Conservation (phyloP, 805 yeast genomes). For the Debaryomyces prosopidis region DNA sequence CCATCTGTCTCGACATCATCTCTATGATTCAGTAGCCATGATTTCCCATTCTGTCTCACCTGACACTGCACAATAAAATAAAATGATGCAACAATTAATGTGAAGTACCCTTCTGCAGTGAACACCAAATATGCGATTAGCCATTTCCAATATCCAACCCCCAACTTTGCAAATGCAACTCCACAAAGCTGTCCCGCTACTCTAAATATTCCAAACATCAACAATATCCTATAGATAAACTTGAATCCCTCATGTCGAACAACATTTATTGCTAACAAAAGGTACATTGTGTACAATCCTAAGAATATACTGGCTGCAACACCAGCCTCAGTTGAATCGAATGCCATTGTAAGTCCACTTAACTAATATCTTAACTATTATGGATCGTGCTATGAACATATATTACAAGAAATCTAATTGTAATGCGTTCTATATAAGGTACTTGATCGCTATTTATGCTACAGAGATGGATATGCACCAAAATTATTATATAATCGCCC, state of each 20-base stretch:
- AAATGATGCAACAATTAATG: constrained; percentile 29
- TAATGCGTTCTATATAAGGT: too few species aligned
- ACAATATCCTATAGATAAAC: constrained; percentile 21
- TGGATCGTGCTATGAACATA: too few species aligned
- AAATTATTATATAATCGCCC: too few species aligned
- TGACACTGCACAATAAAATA: constrained; percentile 29
- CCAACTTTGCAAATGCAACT: constrained; percentile 31
- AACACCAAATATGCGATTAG: constrained; percentile 38
- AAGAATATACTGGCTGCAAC: constrained; percentile 35
- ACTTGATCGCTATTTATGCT: too few species aligned
- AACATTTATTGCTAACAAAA: constrained; percentile 16
- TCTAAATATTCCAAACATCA: constrained; percentile 29
- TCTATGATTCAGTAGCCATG: too few species aligned
- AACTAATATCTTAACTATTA: too few species aligned
- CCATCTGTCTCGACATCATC: too few species aligned
- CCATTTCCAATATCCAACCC: constrained; percentile 30
- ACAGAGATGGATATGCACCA: too few species aligned
- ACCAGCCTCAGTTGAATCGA: constrained; percentile 23
- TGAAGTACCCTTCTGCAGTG: constrained; percentile 40
- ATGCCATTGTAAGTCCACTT: constrained; percentile 6
- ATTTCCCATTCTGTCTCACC: background rate
- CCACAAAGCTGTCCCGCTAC: constrained; percentile 37
- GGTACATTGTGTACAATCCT: constrained; percentile 25
- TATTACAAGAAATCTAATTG: too few species aligned
- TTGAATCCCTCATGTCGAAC: constrained; percentile 22